Percentiles rank a stretch among this genome's conserved stretches.
Conservation (phyloP, 805 yeast genomes). For the Saturnispora besseyi region DNA sequence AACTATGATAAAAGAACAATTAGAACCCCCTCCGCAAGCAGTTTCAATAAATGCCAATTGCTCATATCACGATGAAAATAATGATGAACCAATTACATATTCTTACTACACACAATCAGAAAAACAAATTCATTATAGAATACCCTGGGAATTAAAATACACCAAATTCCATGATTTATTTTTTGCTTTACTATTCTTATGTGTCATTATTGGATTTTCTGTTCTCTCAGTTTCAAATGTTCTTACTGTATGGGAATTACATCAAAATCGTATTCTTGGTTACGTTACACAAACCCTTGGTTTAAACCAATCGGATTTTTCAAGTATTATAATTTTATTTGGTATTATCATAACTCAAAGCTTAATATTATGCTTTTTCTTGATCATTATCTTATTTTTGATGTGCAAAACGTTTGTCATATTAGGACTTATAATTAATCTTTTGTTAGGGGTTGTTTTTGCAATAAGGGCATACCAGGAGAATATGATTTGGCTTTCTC, state of each 20-base stretch:
- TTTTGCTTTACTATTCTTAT: constrained; percentile 43
- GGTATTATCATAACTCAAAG: constrained; percentile 1
- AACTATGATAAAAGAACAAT: not conserved
- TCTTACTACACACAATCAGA: not conserved
- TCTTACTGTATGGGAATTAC: not conserved
- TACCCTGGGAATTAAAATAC: constrained; percentile 31
- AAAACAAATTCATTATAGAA: not conserved
- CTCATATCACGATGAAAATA: not conserved
- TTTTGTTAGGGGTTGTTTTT: not conserved
- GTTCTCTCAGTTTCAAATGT: constrained; percentile 53
- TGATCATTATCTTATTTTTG: not conserved
- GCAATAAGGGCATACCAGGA: not conserved
- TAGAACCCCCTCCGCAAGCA: not conserved
- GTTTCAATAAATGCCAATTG: not conserved
- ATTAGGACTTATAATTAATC: constrained; percentile 1
- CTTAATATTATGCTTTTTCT: not conserved
- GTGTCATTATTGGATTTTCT: constrained; percentile 49
- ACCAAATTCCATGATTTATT: constrained; percentile 67
- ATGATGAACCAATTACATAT: not conserved
- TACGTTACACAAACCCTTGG: not conserved
- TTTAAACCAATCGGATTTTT: constrained; percentile 33
- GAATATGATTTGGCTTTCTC: not conserved
- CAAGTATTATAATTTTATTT: constrained; percentile 28
- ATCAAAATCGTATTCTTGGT: not conserved
- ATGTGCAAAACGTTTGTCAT: constrained; percentile 1